Percentiles rank a stretch among this genome's conserved stretches.
Evolutionary conservation across 306 rosid species (phyloP).

Genomic region (Oxytropis ochrocephala): DNA sequence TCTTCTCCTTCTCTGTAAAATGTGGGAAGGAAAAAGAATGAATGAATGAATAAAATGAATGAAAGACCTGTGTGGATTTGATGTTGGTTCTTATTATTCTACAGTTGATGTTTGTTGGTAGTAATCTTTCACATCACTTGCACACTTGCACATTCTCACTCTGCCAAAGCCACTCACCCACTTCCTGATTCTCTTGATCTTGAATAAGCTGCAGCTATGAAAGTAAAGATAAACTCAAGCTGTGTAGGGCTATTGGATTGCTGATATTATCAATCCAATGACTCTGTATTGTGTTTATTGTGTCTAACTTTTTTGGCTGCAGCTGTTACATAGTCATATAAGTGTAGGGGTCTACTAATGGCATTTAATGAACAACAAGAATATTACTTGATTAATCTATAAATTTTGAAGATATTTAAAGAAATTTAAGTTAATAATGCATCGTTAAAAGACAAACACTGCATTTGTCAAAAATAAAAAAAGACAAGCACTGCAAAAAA

Average conservation of each 20-base stretch:
- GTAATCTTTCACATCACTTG: constrained; percentile 37
- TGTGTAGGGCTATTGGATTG: too few relatives aligned
- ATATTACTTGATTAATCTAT: background rate
- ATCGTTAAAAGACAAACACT: background rate
- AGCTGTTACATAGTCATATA: too few relatives aligned
- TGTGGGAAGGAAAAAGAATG: constrained; percentile 28
- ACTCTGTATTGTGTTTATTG: too few relatives aligned
- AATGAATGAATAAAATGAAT: constrained; percentile 53
- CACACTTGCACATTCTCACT: constrained; percentile 19
- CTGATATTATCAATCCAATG: too few relatives aligned
- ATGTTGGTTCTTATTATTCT: constrained; percentile 56
- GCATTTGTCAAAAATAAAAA: too few relatives aligned
- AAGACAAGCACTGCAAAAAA: background rate
- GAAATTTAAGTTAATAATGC: background rate
- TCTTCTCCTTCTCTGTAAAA: constrained; percentile 83
- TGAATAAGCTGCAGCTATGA: background rate
- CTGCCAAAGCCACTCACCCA: background rate
- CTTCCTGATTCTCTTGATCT: too few relatives aligned
- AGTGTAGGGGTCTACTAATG: too few relatives aligned
- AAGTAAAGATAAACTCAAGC: background rate
- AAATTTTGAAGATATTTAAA: background rate
- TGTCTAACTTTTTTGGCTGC: too few relatives aligned
- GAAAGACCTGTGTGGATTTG: constrained; percentile 61
- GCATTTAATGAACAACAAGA: background rate
- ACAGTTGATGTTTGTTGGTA: constrained; percentile 46